Evolutionary conservation across 179 eudicot genomes (phyloP).

Genomic region (Corrigiola litoralis): DNA sequence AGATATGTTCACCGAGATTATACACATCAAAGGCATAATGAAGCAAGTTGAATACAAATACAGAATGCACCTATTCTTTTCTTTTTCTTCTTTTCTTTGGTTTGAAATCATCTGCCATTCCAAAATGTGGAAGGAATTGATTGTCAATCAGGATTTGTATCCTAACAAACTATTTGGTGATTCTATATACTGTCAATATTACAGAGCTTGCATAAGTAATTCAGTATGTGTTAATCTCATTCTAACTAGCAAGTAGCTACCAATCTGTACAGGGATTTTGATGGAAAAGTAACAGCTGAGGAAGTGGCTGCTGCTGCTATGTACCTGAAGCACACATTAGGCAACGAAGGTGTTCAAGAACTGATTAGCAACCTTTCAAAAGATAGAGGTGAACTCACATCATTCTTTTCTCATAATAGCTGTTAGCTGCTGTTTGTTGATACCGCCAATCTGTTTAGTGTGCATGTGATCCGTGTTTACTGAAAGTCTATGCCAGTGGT

Average conservation of each 20-base stretch:
- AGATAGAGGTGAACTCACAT: constrained; percentile 42
- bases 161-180: not conserved
- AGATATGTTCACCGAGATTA: not conserved
- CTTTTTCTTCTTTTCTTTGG: too few relatives aligned
- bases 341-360: constrained; percentile 70
- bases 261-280: constrained; percentile 10
- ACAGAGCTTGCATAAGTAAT: too few relatives aligned
- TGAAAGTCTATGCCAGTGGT: not conserved
- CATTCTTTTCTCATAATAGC: not conserved
- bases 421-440: not conserved
- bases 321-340: constrained; percentile 69
- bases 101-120: not conserved
- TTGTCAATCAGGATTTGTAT: not conserved
- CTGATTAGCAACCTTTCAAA: constrained; percentile 64
- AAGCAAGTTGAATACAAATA: not conserved
- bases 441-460: not conserved
- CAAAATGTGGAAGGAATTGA: not conserved
- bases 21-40: not conserved
- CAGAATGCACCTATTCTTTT: too few relatives aligned
- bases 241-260: not conserved
- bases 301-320: constrained; percentile 71
- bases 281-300: constrained; percentile 26
- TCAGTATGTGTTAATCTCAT: not conserved
- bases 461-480: not conserved
- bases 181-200: too few relatives aligned